Percentiles rank a stretch among this genome's conserved stretches.
phyloP scores from a whole-genome alignment of 805 yeast species.

The Barnettozyma botsteinii region DNA sequence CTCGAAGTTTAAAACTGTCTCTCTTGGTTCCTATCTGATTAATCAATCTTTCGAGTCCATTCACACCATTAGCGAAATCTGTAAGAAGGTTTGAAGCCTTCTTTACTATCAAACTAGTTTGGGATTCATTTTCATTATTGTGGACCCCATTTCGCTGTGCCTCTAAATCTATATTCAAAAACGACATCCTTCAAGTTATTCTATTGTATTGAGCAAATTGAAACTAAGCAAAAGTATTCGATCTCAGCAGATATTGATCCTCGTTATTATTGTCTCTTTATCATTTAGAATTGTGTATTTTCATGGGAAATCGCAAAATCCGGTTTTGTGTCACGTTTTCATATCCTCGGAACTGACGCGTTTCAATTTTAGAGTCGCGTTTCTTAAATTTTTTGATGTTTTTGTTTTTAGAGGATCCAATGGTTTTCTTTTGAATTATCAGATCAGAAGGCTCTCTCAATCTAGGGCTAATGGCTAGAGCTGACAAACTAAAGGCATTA shows the following conservation, averaged over 20 bases:
- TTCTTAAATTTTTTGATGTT: not conserved
- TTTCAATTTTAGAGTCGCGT: not conserved
- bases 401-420: not conserved
- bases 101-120: conserved; percentile 18
- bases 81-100: conserved; percentile 27
- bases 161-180: conserved; percentile 26
- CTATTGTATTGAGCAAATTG: too few species aligned
- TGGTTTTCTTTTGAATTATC: not conserved
- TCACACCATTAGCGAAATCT: conserved; percentile 43
- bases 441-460: too few species aligned
- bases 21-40: conserved; percentile 46
- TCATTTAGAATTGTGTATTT: too few species aligned
- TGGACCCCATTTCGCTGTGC: conserved; percentile 17
- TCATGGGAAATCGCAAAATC: too few species aligned
- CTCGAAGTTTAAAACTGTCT: conserved; percentile 32
- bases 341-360: not conserved
- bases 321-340: not conserved
- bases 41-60: conserved; percentile 43
- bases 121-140: conserved; percentile 11
- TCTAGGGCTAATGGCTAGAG: conserved; percentile 29
- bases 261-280: too few species aligned
- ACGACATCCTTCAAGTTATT: too few species aligned
- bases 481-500: conserved; percentile 51
- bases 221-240: too few species aligned
- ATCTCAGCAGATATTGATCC: too few species aligned